Conservation (phyloP, 2,329 filamentous ascomycete genomes). For the Fusarium tricinctum region DNA sequence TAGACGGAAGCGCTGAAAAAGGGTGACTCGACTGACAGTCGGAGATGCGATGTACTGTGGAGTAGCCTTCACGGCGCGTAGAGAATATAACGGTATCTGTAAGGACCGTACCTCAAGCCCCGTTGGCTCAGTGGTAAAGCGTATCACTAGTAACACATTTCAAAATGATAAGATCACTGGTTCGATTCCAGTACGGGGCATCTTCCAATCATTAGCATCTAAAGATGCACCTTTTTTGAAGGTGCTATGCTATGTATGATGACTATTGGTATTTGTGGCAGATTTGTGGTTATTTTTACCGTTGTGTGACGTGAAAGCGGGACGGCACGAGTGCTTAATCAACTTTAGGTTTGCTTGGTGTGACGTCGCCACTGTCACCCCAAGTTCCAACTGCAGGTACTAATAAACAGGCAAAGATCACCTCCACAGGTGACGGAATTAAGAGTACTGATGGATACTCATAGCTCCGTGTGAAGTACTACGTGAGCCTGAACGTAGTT, state of each 20-base stretch:
- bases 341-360: constrained; percentile 18
- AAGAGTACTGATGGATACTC: too few relatives aligned
- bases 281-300: background rate
- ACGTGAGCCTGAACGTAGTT: too few relatives aligned
- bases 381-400: background rate
- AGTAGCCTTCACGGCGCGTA: too few relatives aligned
- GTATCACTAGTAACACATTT: constrained; percentile 43
- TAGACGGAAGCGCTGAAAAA: too few relatives aligned
- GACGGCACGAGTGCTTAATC: constrained; percentile 15
- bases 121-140: constrained; percentile 49
- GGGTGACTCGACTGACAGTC: too few relatives aligned
- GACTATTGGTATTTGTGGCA: too few relatives aligned
- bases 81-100: too few relatives aligned
- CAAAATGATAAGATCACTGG: constrained; percentile 44
- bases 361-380: constrained; percentile 9
- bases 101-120: constrained; percentile 16
- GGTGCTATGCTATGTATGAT: rapidly evolving
- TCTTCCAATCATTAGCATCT: background rate
- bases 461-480: too few relatives aligned
- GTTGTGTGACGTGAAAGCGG: constrained; percentile 1
- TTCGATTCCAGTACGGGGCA: constrained; percentile 47
- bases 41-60: too few relatives aligned
- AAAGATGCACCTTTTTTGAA: background rate
- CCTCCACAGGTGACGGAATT: too few relatives aligned
- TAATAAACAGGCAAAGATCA: background rate